A percentile compares a stretch with the other conserved stretches of the same genome.
Evolutionary conservation across 176 grass and related monocot species (phyloP).

Genomic region (Oryza meyeriana): DNA sequence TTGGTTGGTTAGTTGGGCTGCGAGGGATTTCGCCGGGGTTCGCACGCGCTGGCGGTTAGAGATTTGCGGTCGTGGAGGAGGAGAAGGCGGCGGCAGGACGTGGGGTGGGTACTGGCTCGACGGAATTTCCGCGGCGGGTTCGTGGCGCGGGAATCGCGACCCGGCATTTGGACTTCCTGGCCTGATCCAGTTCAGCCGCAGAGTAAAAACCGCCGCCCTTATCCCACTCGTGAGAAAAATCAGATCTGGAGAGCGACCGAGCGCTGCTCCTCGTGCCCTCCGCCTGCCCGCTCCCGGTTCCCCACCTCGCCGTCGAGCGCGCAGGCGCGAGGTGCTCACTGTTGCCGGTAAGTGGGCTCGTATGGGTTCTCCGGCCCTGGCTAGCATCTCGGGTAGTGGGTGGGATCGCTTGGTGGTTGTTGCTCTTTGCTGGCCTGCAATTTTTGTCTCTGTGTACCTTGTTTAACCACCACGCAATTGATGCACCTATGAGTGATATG

Average conservation of each 20-base stretch:
- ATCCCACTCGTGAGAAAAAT: background rate
- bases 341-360: background rate
- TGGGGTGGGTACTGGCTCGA: background rate
- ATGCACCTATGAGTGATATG: background rate
- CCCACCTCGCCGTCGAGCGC: background rate
- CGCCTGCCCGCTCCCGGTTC: background rate
- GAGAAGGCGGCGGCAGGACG: no score
- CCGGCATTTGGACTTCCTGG: background rate
- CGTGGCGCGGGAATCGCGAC: background rate
- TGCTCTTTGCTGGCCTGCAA: no score
- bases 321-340: no score
- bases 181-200: no score
- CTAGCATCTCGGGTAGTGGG: background rate
- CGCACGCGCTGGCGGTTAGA: background rate
- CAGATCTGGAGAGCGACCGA: background rate
- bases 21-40: background rate
- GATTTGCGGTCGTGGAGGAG: background rate
- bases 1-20: background rate
- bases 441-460: background rate
- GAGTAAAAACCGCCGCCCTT: background rate
- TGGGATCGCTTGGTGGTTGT: background rate
- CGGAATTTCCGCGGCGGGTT: background rate
- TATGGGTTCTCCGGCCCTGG: no score
- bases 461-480: background rate
- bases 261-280: background rate